Base-by-base conservation (phyloP, 2,329 filamentous ascomycete genomes). In the Aspergillus luchuensis region DNA sequence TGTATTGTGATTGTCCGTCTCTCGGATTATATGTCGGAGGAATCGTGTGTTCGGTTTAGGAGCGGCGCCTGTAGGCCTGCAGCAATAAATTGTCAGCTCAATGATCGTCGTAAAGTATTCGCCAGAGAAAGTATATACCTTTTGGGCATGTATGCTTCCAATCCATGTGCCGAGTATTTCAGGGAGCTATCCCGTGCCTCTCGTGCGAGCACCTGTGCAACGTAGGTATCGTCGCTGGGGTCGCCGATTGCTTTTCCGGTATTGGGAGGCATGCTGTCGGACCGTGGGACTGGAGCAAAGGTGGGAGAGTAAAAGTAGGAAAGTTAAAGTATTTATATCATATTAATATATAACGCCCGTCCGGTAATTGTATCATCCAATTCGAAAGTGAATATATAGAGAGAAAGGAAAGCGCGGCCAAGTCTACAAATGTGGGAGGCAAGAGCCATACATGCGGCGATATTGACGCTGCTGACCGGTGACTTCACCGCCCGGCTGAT, bases 1-100 rank as follows among this genome's bases (percentile, higher is more conserved):
- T 23, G 90, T 87, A 83, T 99, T 99, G 78, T 99, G 94, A 57
- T 78, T 89, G 69, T 96, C 90, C 8, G 92, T 96, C 67, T 95
- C 90, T 64, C 89, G 90, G 63, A 99, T 91, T 59, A 98, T 91
- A 70, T 95, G 90, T 60, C 88, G 88, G 45, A 99, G 80, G 73
- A 98, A 98, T 36, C 90, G 86, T 0, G 91, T 97, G 71, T 99
- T 98, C 3, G 94, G 93, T 73, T 94, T 97, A 0, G 91, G 91
- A 64, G 84, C 85, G 56, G 88, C 86, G 67, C 85, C 85, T 49
- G 84, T 78, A 59, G 88, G 85, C 70, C 86, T 92, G 76, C 13
- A 21, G 55, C 53, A 47, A 57, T 13, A 19, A 39, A 43, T 25
- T 17, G 43, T 65, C 57, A 65, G 58, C 47, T 57, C 38, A 8